These are phyloP conservation scores for Malus hybrid DNA, from an alignment of 331 rosid species.

Conservation along the genomic window DNA sequence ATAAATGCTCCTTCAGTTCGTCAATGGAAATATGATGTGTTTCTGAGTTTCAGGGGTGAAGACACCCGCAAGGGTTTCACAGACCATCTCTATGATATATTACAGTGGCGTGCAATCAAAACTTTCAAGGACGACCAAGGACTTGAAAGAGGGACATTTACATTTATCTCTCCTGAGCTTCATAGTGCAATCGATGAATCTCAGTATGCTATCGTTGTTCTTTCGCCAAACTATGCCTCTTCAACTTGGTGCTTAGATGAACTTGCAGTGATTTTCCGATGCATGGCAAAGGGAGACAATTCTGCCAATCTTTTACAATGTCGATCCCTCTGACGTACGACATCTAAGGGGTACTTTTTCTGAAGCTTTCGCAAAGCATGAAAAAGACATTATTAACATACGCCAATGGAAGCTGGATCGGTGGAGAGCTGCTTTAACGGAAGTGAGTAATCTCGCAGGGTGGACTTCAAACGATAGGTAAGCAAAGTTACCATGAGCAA, in stretches of 20 bases:
- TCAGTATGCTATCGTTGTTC: background rate
- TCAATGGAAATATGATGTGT: conserved; percentile 5
- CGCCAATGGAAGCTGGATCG: background rate
- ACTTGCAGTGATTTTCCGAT: background rate
- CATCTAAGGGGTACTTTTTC: background rate
- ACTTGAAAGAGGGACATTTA: conserved; percentile 7
- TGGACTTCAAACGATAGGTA: conserved; percentile 3
- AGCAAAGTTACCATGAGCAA: too few relatives aligned
- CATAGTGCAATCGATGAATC: background rate
- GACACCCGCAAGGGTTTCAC: conserved; percentile 3
- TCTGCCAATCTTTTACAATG: conserved; percentile 2
- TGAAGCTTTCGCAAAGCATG: background rate
- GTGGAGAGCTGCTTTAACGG: conserved; percentile 2
- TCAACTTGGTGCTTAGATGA: conserved; percentile 22
- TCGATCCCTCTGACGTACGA: background rate
- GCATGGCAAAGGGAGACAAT: background rate
- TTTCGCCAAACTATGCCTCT: conserved; percentile 1
- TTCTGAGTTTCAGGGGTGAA: conserved; percentile 20
- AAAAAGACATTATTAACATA: background rate
- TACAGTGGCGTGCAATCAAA: background rate
- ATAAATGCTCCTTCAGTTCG: background rate
- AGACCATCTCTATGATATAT: background rate
- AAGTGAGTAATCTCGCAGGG: background rate
- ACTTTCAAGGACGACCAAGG: conserved; percentile 13
- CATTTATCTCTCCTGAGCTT: background rate